Evolutionary conservation across 306 rosid species (phyloP).

Genomic region (Pterocarpus santalinus): DNA sequence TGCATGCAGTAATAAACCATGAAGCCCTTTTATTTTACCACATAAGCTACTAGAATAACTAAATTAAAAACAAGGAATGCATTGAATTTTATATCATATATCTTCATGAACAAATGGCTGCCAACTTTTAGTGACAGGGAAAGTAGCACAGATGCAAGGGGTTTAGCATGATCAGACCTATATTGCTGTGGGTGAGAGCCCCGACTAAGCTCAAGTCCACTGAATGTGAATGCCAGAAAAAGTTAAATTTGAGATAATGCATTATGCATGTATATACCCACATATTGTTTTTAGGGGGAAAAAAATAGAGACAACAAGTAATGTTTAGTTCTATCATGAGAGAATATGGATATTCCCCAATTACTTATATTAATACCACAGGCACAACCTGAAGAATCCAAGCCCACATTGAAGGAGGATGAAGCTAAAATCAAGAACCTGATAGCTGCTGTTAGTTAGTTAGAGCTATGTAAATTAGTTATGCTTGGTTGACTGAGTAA

Average conservation of each 20-base stretch:
- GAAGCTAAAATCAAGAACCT: too few species aligned
- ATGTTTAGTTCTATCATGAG: constrained; percentile 1
- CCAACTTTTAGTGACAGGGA: constrained; percentile 18
- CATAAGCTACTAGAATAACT: constrained; percentile 27
- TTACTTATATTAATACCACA: too few species aligned
- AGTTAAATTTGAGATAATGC: not conserved
- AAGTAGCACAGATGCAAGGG: not conserved
- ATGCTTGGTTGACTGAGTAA: too few species aligned
- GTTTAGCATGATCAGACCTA: constrained; percentile 2
- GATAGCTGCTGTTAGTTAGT: too few species aligned
- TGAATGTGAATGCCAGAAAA: not conserved
- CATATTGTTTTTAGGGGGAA: not conserved
- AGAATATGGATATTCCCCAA: constrained; percentile 1
- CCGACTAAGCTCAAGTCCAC: not conserved
- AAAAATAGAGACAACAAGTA: not conserved
- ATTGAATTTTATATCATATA: constrained; percentile 19
- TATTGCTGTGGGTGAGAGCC: not conserved
- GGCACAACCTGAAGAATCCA: too few species aligned
- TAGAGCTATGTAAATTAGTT: too few species aligned
- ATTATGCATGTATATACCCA: not conserved
- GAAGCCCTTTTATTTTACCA: constrained; percentile 24
- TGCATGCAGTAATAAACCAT: constrained; percentile 5
- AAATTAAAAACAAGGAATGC: constrained; percentile 28
- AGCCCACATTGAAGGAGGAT: too few species aligned
- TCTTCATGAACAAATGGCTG: constrained; percentile 19